Base-by-base conservation (phyloP, 2,329 filamentous ascomycete species). In the Sporothrix mexicana region DNA sequence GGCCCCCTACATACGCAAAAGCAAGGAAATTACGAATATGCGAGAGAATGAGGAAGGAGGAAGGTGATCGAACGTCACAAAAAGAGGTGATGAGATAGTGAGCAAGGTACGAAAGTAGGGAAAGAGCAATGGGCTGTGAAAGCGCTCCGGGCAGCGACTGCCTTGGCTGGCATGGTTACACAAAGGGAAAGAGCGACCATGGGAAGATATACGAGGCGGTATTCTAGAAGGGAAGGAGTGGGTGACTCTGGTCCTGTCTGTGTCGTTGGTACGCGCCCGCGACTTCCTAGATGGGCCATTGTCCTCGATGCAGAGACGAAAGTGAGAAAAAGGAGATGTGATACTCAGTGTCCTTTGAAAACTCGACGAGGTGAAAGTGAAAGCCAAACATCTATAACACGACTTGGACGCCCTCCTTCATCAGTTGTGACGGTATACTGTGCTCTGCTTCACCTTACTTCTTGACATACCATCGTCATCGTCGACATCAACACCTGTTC, bases 241-340 rank as follows among this genome's bases (percentile, higher is more conserved):
- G 6, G 30, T n/a, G 53, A 7, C 30, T 36, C 30, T 36, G 30
- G 30, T 36, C 4, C 30, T 23, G 53, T 25, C 30, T 57, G 53
- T 23, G 9, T 2, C 10, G 23, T 57, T 20, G 36, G 59, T 62
- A n/a, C 36, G 36, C 36, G 41, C 23, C 23, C 45, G n/a, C 23
- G 59, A 64, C 59, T 45, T 64, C n/a, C n/a, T 64, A 64, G 45
- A 45, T n/a, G 36, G 59, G 36, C 17, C 10, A 13, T 7, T 13
- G 36, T 62, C 20, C 59, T 64, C 59, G 36, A 64, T 36, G 36
- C 41, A 64, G n/a, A 45, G 36, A 43, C n/a, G 30, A 61, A 61
- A n/a, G 5, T n/a, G 12, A 59, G 8, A 55, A 23, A 23, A 23
- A 43, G 6, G 15, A n/a, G 36, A 62, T 36, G 30, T 36, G 30